Percentiles rank a stretch among this genome's conserved stretches.
These are phyloP conservation scores for Fusarium palustre DNA, from an alignment of 2,329 filamentous ascomycete genomes.

Conservation along the genomic window DNA sequence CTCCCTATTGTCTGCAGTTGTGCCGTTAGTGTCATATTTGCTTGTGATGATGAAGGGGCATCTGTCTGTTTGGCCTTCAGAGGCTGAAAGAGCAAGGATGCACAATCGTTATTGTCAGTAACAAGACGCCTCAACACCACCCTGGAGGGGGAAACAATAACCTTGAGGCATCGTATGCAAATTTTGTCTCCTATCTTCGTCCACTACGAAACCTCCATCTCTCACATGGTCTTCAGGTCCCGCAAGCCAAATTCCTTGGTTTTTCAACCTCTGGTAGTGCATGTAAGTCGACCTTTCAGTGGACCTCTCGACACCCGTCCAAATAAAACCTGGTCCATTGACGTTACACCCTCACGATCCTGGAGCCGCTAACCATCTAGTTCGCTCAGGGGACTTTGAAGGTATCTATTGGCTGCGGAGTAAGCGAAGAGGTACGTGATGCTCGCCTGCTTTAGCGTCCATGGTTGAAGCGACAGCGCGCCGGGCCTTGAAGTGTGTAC, in stretches of 20 bases:
- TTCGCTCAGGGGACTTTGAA: conserved; percentile 31
- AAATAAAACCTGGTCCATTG: conserved; percentile 44
- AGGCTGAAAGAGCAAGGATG: not conserved
- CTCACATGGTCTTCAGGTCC: conserved; percentile 31
- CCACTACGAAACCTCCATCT: conserved; percentile 25
- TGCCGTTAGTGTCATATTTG: conserved; percentile 6
- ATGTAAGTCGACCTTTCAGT: conserved; percentile 38
- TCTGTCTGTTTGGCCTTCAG: not conserved
- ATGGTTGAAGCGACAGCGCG: conserved; percentile 37
- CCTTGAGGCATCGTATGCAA: not conserved
- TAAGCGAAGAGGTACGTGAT: conserved; percentile 41
- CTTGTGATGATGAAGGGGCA: not conserved
- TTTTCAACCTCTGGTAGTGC: conserved; percentile 34
- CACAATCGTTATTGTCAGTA: not conserved
- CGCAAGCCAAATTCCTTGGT: conserved; percentile 42
- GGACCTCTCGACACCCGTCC: conserved; percentile 33
- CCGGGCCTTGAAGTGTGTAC: conserved; percentile 29
- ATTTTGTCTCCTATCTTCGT: conserved; percentile 2
- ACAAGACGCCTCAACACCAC: not conserved
- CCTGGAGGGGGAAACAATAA: not conserved
- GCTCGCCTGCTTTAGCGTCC: conserved; percentile 42
- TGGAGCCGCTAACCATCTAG: conserved; percentile 40
- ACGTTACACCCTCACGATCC: conserved; percentile 45
- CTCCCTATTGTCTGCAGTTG: conserved; percentile 16
- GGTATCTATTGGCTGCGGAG: conserved; percentile 33